A percentile compares a stretch with the other conserved stretches of the same genome.
phyloP scores from a whole-genome alignment of 2,329 filamentous ascomycete genomes.

The Colletotrichum sp. region DNA sequence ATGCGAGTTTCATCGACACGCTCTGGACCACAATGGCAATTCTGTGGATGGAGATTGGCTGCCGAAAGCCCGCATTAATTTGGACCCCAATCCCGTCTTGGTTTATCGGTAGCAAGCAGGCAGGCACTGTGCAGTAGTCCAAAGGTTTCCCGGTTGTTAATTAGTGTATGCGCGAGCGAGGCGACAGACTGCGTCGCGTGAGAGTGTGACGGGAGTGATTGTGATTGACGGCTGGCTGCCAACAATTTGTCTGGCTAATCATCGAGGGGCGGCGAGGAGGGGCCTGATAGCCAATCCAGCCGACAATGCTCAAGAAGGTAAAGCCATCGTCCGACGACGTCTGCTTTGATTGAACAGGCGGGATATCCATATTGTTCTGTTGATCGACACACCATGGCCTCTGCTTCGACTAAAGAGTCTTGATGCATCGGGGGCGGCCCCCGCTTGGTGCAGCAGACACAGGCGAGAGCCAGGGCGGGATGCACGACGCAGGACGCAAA shows the following conservation, averaged over 20 bases:
- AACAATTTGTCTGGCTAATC: not conserved
- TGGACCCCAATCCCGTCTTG: not conserved
- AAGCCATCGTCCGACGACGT: not conserved
- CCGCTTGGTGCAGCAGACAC: not conserved
- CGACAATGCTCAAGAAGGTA: not conserved
- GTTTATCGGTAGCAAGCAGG: not conserved
- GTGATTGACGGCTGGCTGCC: not conserved
- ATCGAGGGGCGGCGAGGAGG: not conserved
- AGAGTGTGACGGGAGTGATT: not conserved
- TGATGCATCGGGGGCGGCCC: constrained; percentile 11
- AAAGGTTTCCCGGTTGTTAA: not conserved
- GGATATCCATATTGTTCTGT: not conserved
- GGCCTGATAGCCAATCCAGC: not conserved
- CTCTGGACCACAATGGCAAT: constrained; percentile 2
- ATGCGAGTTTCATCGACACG: constrained; percentile 14
- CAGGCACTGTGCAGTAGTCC: not conserved
- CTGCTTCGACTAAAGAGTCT: not conserved
- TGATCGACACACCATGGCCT: not conserved
- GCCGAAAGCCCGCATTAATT: constrained; percentile 1
- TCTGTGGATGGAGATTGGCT: not conserved
- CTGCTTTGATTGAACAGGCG: not conserved
- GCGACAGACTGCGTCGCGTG: not conserved
- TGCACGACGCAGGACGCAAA: not conserved
- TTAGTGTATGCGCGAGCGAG: not conserved
- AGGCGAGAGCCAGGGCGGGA: not conserved